Conservation (phyloP, 208 protist species). For the Entamoeba moshkovskii region DNA sequence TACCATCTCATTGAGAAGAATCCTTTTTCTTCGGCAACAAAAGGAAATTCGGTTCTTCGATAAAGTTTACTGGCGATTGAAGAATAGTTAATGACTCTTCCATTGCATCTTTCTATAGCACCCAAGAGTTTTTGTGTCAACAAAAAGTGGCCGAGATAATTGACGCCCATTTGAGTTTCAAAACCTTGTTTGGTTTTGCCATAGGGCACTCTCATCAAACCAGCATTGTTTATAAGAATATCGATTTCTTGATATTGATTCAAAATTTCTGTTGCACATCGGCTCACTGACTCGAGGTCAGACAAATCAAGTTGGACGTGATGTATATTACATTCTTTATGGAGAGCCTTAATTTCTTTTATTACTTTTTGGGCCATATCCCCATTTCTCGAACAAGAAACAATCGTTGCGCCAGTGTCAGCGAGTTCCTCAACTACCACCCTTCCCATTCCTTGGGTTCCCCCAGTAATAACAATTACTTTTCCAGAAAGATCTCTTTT, state of each 20-base stretch:
- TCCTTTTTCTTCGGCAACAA: not conserved
- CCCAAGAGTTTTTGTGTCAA: not conserved
- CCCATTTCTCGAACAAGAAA: not conserved
- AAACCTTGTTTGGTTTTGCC: not conserved
- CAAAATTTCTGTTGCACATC: not conserved
- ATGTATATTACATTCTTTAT: not conserved
- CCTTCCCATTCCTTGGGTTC: not conserved
- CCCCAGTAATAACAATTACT: not conserved
- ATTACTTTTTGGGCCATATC: not conserved
- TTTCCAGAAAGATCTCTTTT: not conserved
- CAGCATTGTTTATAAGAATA: not conserved
- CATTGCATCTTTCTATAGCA: not conserved
- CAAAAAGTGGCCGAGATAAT: not conserved
- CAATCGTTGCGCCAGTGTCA: not conserved
- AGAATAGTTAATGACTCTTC: not conserved
- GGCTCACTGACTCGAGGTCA: not conserved
- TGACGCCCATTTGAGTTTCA: conserved; percentile 4
- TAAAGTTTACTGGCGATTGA: not conserved
- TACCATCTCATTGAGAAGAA: not conserved
- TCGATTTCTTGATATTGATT: not conserved
- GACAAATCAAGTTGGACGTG: not conserved
- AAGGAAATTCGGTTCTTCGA: not conserved
- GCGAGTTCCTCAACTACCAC: not conserved
- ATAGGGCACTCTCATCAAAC: not conserved
- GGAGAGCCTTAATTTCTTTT: not conserved